phyloP scores from a whole-genome alignment of 2,329 filamentous ascomycete genomes.

The Ceratocystis lukuohia region DNA sequence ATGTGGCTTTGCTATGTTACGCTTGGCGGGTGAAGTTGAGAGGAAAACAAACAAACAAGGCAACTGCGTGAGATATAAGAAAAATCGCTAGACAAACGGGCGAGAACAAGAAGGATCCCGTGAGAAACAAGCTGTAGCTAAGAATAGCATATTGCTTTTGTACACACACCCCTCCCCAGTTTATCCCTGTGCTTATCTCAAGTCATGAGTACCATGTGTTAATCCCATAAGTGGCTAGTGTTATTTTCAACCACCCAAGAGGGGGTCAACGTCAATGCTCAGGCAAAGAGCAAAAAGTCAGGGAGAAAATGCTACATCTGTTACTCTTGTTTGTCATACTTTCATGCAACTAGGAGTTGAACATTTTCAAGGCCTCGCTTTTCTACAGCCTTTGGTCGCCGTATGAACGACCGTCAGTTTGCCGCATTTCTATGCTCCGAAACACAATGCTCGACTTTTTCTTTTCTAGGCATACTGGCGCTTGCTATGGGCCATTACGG shows the following conservation, averaged over 20 bases:
- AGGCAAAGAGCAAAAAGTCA: neutral
- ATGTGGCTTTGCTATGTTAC: neutral
- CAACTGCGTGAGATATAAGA: neutral
- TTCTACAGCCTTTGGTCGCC: neutral
- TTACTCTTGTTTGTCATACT: neutral
- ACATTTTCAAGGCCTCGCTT: neutral
- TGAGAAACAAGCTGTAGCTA: constrained; percentile 1
- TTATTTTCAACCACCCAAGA: neutral
- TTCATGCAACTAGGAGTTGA: neutral
- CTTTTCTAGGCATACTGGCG: neutral
- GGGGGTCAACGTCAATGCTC: neutral
- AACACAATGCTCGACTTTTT: neutral
- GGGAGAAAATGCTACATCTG: neutral
- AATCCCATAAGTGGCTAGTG: neutral
- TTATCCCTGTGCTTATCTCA: neutral
- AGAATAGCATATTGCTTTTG: neutral
- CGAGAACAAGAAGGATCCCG: neutral
- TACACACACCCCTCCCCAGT: neutral
- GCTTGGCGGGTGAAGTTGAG: neutral
- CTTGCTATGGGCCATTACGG: neutral
- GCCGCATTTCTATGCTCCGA: neutral
- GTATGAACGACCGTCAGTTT: neutral
- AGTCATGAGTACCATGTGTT: neutral
- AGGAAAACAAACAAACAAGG: neutral
- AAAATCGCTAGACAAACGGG: neutral